Conservation (phyloP, 805 yeast genomes). For the Kodamaea fukazawae region DNA sequence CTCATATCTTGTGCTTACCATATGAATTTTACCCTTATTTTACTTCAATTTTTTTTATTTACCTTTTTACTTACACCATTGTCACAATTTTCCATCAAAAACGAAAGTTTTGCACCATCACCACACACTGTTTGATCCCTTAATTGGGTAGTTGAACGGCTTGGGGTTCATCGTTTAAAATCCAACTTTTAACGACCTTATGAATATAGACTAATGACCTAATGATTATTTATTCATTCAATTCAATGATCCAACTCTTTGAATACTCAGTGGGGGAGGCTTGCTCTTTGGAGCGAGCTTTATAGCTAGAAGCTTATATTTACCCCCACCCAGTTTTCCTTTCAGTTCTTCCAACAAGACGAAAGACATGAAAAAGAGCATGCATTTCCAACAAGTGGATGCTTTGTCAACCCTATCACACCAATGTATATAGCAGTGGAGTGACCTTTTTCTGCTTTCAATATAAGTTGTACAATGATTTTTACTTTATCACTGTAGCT, state of each 20-base stretch:
- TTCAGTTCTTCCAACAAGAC: conserved; percentile 16
- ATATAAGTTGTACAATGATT: too few species aligned
- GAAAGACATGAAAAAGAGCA: conserved; percentile 14
- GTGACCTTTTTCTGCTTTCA: conserved; percentile 12
- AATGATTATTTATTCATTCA: conserved; percentile 14
- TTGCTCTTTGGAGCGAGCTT: neutral
- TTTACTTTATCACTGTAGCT: too few species aligned
- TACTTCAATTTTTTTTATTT: conserved; percentile 1
- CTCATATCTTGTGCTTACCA: neutral
- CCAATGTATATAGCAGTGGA: conserved; percentile 6
- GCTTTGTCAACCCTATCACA: conserved; percentile 9
- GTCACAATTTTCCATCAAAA: conserved; percentile 11
- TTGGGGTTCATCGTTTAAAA: conserved; percentile 22
- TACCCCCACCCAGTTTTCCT: conserved; percentile 11
- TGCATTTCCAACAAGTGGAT: conserved; percentile 16
- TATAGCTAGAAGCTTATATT: conserved; percentile 4
- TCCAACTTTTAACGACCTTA: conserved; percentile 39
- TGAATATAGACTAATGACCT: conserved; percentile 15
- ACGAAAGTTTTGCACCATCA: conserved; percentile 6
- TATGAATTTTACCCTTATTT: neutral
- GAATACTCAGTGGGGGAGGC: conserved; percentile 12
- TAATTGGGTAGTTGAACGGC: conserved; percentile 7
- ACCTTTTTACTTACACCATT: neutral
- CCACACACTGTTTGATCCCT: conserved; percentile 8
- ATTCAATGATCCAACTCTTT: conserved; percentile 17